phyloP scores from a whole-genome alignment of 495 filamentous ascomycete genomes.

The Aspergillus haitiensis region DNA sequence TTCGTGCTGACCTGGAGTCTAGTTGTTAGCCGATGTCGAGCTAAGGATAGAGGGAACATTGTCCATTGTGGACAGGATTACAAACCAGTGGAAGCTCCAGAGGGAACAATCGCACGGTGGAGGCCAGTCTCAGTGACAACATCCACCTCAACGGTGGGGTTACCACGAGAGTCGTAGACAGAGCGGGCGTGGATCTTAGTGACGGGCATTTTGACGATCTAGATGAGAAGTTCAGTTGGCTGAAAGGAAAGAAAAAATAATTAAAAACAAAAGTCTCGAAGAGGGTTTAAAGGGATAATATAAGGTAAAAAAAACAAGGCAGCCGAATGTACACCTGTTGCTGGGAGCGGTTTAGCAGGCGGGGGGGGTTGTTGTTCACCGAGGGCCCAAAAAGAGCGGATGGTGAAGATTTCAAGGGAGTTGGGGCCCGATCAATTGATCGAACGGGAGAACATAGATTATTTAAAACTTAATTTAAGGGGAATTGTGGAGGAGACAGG shows the following conservation, averaged over 20 bases:
- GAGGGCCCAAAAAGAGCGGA: slow-evolving; percentile 48
- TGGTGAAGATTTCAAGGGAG: slow-evolving; percentile 21
- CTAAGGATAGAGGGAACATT: background rate
- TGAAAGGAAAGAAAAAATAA: slow-evolving; percentile 22
- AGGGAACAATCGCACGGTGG: slow-evolving; percentile 98
- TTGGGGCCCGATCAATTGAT: slow-evolving; percentile 26
- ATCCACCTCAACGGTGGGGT: slow-evolving; percentile 94
- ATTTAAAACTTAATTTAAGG: slow-evolving; percentile 6
- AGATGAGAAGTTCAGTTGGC: slow-evolving; percentile 23
- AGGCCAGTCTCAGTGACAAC: slow-evolving; percentile 95
- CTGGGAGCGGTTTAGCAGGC: slow-evolving; percentile 41
- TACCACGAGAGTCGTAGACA: slow-evolving; percentile 99
- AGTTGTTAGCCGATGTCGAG: slow-evolving; percentile 17
- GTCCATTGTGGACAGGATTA: slow-evolving; percentile 21
- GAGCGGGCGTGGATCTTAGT: slow-evolving; percentile 97
- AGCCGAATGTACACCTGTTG: slow-evolving; percentile 29
- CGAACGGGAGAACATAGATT: slow-evolving; percentile 11
- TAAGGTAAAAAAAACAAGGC: slow-evolving; percentile 19
- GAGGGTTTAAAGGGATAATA: slow-evolving; percentile 21
- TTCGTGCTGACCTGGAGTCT: slow-evolving; percentile 81
- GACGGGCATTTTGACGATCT: slow-evolving; percentile 77
- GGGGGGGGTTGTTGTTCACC: slow-evolving; percentile 42
- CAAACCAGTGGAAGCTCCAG: slow-evolving; percentile 93
- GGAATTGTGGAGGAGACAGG: background rate
- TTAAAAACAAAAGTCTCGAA: slow-evolving; percentile 18